Conservation (phyloP, 345 rosid genomes). For the Trapa incisa region DNA sequence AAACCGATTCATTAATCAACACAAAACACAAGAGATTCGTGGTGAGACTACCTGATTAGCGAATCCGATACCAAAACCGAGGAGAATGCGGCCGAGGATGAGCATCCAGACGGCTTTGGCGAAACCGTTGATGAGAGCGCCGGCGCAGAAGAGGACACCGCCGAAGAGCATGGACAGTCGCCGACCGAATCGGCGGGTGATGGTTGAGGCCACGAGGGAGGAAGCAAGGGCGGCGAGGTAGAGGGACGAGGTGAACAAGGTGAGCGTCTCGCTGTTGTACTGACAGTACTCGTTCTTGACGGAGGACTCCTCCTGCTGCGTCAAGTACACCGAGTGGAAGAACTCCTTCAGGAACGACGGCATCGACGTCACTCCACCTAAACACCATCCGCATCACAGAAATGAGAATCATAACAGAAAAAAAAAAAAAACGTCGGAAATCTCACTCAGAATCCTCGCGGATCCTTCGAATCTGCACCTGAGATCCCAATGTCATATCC, state of each 20-base stretch:
- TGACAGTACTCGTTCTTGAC: slow-evolving; percentile 13
- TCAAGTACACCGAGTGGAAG: slow-evolving; percentile 11
- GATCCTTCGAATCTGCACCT: slow-evolving; percentile 20
- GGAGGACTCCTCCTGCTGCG: slow-evolving; percentile 3
- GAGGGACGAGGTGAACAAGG: slow-evolving; percentile 17
- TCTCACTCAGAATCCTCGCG: too few relatives aligned
- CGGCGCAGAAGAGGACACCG: slow-evolving; percentile 9
- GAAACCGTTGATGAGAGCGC: slow-evolving; percentile 12
- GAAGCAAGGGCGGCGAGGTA: slow-evolving; percentile 13
- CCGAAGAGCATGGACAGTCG: slow-evolving; percentile 13
- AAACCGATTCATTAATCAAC: too few relatives aligned
- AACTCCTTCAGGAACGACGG: slow-evolving; percentile 9
- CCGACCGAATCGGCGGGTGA: slow-evolving; percentile 10
- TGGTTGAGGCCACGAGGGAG: slow-evolving; percentile 9
- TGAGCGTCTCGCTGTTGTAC: slow-evolving; percentile 12
- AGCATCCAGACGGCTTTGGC: slow-evolving; percentile 12
- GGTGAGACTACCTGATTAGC: slow-evolving; percentile 10
- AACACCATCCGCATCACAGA: not conserved
- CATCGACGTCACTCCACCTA: slow-evolving; percentile 17
- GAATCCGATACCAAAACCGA: slow-evolving; percentile 14
- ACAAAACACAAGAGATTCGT: not conserved
- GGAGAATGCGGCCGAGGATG: slow-evolving; percentile 13
- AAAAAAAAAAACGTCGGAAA: too few relatives aligned
- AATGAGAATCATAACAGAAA: not conserved
- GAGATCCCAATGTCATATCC: slow-evolving; percentile 95